A percentile compares a stretch with the other conserved stretches of the same genome.
These are phyloP conservation scores for Orychophragmus violaceus DNA, from an alignment of 345 rosid genomes.

Conservation along the genomic window DNA sequence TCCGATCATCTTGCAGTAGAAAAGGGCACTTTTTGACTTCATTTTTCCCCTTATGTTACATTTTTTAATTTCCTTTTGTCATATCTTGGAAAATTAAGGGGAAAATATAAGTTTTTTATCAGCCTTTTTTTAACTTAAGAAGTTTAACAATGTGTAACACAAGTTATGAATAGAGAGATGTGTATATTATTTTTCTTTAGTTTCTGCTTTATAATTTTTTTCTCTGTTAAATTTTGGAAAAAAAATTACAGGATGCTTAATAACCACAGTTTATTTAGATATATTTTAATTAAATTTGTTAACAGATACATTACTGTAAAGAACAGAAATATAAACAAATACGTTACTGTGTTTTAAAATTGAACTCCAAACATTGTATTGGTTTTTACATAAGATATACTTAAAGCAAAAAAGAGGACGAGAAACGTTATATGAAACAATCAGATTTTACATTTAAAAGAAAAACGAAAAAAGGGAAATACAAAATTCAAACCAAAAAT, in stretches of 20 bases:
- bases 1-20: constrained; percentile 5
- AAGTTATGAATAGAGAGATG: constrained; percentile 9
- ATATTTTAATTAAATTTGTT: too few species aligned
- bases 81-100: neutral
- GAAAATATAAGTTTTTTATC: constrained; percentile 1
- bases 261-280: too few species aligned
- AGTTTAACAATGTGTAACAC: neutral
- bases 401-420: neutral
- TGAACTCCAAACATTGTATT: constrained; percentile 5
- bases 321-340: neutral
- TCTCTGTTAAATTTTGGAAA: too few species aligned
- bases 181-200: neutral
- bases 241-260: too few species aligned
- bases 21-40: constrained; percentile 17
- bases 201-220: neutral
- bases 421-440: neutral
- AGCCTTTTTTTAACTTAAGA: neutral
- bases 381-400: neutral
- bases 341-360: neutral
- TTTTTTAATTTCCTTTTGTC: neutral
- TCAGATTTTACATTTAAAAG: constrained; percentile 24
- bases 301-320: neutral
- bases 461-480: neutral
- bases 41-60: neutral
- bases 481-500: constrained; percentile 22